A percentile compares a stretch with the other conserved stretches of the same genome.
Evolutionary conservation across 257 asterid genomes (phyloP).

Genomic region (Ilex aquifolium): DNA sequence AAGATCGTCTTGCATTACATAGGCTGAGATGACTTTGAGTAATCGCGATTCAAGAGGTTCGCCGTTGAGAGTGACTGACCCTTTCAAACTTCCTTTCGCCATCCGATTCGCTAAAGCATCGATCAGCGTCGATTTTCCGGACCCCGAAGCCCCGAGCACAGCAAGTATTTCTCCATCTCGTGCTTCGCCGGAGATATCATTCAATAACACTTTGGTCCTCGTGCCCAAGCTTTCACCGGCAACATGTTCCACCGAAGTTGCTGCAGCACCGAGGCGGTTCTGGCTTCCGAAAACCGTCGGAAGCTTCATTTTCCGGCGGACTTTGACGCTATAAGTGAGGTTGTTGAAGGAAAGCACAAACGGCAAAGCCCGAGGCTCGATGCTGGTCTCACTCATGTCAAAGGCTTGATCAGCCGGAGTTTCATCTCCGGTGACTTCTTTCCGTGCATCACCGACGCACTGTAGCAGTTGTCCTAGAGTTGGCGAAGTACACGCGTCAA

Average conservation of each 20-base stretch:
- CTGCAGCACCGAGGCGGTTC: background rate
- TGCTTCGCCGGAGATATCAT: conserved; percentile 44
- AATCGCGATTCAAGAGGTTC: conserved; percentile 28
- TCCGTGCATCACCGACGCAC: conserved; percentile 29
- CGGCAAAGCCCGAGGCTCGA: conserved; percentile 39
- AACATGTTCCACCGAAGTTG: conserved; percentile 5
- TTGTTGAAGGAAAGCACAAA: conserved; percentile 54
- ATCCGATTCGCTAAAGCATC: conserved; percentile 46
- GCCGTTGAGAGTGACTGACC: conserved; percentile 35
- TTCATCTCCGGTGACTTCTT: conserved; percentile 63
- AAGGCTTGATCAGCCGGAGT: conserved; percentile 75
- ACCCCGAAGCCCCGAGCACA: conserved; percentile 41
- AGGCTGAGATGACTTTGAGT: conserved; percentile 40
- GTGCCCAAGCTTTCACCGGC: conserved; percentile 13
- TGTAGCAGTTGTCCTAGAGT: conserved; percentile 35
- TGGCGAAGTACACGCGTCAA: conserved; percentile 15
- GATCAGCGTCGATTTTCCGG: conserved; percentile 44
- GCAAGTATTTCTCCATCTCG: conserved; percentile 44
- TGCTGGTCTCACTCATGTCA: conserved; percentile 30
- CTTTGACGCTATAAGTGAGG: conserved; percentile 49
- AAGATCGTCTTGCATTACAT: conserved; percentile 47
- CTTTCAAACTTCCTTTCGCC: conserved; percentile 36
- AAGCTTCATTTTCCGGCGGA: conserved; percentile 17
- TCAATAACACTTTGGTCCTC: conserved; percentile 25
- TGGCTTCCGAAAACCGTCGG: conserved; percentile 9